phyloP scores from a whole-genome alignment of 1,139 yeast genomes.

The Geotrichum cucujoidarum region DNA sequence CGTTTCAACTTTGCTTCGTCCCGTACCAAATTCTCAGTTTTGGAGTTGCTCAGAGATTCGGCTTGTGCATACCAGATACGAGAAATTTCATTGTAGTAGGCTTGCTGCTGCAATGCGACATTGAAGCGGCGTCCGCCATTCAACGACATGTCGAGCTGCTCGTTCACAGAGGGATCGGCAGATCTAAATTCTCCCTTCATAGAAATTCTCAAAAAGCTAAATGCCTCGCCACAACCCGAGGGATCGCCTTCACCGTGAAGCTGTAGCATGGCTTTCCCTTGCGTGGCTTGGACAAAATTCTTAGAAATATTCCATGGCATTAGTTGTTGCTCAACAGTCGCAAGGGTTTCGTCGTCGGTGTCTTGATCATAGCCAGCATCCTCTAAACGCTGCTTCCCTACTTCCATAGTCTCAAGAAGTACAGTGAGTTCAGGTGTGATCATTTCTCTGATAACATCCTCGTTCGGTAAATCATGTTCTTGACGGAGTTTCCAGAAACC shows the following conservation, averaged over 20 bases:
- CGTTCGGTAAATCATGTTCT: slow-evolving; percentile 65
- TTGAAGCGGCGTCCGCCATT: slow-evolving; percentile 65
- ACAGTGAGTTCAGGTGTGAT: slow-evolving; percentile 90
- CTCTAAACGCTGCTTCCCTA: slow-evolving; percentile 78
- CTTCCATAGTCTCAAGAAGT: slow-evolving; percentile 86
- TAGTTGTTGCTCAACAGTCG: slow-evolving; percentile 72
- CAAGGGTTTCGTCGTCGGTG: slow-evolving; percentile 45
- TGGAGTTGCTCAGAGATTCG: slow-evolving; percentile 49
- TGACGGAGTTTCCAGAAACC: slow-evolving; percentile 91
- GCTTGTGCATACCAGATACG: slow-evolving; percentile 90
- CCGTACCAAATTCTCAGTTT: slow-evolving; percentile 32
- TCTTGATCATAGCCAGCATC: slow-evolving; percentile 58
- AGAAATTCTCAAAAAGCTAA: slow-evolving; percentile 83
- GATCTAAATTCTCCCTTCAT: slow-evolving; percentile 93
- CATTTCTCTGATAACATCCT: slow-evolving; percentile 77
- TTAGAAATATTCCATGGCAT: slow-evolving; percentile 93
- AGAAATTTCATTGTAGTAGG: slow-evolving; percentile 85
- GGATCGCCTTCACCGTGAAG: slow-evolving; percentile 97
- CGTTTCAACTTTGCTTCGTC: slow-evolving; percentile 37
- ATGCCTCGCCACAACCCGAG: slow-evolving; percentile 84
- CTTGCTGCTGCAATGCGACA: slow-evolving; percentile 83
- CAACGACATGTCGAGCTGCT: slow-evolving; percentile 42
- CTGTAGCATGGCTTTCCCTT: slow-evolving; percentile 94
- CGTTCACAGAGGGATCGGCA: slow-evolving; percentile 46
- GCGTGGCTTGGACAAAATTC: slow-evolving; percentile 89